Percentiles rank a stretch among this genome's conserved stretches.
These are phyloP conservation scores for Ganoderma resinaceum DNA, from an alignment of 1,284 basidiomycete genomes.

Conservation along the genomic window DNA sequence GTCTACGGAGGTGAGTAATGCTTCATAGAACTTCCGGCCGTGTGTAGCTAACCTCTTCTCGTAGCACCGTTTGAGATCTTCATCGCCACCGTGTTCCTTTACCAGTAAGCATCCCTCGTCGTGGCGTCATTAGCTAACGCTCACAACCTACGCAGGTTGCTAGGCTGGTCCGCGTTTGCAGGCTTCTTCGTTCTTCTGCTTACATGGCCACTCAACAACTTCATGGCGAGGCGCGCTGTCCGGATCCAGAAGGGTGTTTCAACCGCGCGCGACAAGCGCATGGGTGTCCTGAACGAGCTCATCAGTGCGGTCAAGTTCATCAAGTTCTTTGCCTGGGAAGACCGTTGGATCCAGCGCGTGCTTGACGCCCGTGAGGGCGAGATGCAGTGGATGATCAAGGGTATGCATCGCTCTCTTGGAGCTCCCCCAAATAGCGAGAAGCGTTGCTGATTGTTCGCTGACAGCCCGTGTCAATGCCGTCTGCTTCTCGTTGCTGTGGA, in stretches of 20 bases:
- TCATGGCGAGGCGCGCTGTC: constrained; percentile 64
- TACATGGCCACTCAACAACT: constrained; percentile 79
- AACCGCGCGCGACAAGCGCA: constrained; percentile 82
- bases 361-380: constrained; percentile 67
- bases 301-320: constrained; percentile 85
- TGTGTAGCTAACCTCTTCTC: constrained; percentile 4
- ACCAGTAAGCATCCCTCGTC: constrained; percentile 50
- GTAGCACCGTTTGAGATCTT: constrained; percentile 81
- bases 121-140: neutral
- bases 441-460: constrained; percentile 10
- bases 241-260: constrained; percentile 79
- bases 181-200: constrained; percentile 82
- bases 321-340: constrained; percentile 89
- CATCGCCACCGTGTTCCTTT: constrained; percentile 80
- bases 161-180: constrained; percentile 86
- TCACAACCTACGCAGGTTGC: constrained; percentile 57
- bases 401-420: constrained; percentile 39
- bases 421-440: neutral
- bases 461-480: constrained; percentile 70
- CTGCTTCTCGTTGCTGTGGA: constrained; percentile 71
- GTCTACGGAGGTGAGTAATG: constrained; percentile 63
- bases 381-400: constrained; percentile 75
- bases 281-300: constrained; percentile 87
- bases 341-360: constrained; percentile 70
- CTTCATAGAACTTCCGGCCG: neutral